phyloP scores from a whole-genome alignment of 805 yeast genomes.

The Monosporozyma siamensis region DNA sequence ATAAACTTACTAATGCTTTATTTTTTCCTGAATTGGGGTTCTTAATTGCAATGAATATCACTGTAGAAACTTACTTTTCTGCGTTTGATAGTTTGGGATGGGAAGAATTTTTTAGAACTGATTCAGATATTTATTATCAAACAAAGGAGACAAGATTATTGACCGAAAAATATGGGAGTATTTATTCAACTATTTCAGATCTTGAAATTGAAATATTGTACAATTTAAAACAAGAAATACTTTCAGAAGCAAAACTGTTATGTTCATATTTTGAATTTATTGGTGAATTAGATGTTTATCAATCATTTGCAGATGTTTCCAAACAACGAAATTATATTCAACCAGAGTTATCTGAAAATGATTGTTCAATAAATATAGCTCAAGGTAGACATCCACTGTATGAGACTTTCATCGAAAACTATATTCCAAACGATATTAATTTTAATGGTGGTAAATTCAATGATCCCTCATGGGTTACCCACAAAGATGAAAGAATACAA shows the following conservation, averaged over 20 bases:
- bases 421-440: conserved; percentile 36
- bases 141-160: conserved; percentile 23
- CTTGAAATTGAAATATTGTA: conserved; percentile 35
- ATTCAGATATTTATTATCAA: conserved; percentile 32
- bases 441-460: conserved; percentile 19
- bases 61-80: conserved; percentile 2
- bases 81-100: conserved; percentile 16
- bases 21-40: conserved; percentile 42
- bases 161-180: conserved; percentile 36
- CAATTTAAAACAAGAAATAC: conserved; percentile 22
- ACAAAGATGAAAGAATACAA: conserved; percentile 23
- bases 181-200: conserved; percentile 34
- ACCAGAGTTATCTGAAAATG: conserved; percentile 27
- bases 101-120: conserved; percentile 33
- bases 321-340: conserved; percentile 20
- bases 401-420: conserved; percentile 32
- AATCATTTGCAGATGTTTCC: conserved; percentile 31
- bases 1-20: conserved; percentile 27
- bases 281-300: conserved; percentile 33
- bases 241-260: conserved; percentile 10
- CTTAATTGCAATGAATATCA: conserved; percentile 25
- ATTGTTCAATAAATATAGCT: conserved; percentile 24
- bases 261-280: conserved; percentile 16
- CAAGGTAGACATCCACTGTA: conserved; percentile 42
- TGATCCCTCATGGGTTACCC: conserved; percentile 7